Conservation (phyloP, 1,284 basidiomycete genomes). For the Schizopora paradoxa region DNA sequence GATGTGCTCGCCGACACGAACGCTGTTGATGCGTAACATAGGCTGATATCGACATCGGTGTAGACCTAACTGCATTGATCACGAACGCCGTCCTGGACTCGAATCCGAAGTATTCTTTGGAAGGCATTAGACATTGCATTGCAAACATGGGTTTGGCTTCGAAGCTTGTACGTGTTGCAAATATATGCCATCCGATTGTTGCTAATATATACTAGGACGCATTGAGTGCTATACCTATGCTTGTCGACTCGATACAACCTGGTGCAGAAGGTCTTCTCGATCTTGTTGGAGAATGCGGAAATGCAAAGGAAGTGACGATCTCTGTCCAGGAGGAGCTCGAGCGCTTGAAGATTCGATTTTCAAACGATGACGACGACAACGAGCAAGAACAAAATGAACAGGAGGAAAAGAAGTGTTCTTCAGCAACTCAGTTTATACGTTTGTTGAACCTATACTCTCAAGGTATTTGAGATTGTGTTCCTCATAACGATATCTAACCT, state of each 20-base stretch:
- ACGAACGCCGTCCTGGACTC: constrained; percentile 24
- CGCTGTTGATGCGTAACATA: too few relatives aligned
- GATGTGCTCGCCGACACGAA: too few relatives aligned
- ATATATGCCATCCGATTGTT: neutral
- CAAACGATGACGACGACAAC: constrained; percentile 24
- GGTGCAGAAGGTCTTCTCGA: constrained; percentile 39
- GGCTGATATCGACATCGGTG: too few relatives aligned
- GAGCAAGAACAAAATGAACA: constrained; percentile 30
- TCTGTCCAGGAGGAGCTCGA: constrained; percentile 57
- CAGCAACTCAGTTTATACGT: constrained; percentile 26
- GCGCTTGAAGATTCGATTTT: too few relatives aligned
- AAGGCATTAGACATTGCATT: constrained; percentile 21
- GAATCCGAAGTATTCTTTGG: constrained; percentile 20
- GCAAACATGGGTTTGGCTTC: constrained; percentile 16
- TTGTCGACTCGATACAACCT: constrained; percentile 35
- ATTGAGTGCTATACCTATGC: constrained; percentile 40
- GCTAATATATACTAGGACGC: constrained; percentile 40
- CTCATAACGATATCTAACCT: neutral
- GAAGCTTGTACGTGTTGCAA: constrained; percentile 22
- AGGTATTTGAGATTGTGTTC: constrained; percentile 29
- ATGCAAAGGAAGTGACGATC: constrained; percentile 58
- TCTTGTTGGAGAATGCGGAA: constrained; percentile 38
- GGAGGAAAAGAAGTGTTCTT: constrained; percentile 11
- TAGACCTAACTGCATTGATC: constrained; percentile 23
- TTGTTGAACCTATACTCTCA: constrained; percentile 35